A percentile compares a stretch with the other conserved stretches of the same genome.
phyloP scores from a whole-genome alignment of 208 protist species.

The Leptomonas pyrrhocoris region DNA sequence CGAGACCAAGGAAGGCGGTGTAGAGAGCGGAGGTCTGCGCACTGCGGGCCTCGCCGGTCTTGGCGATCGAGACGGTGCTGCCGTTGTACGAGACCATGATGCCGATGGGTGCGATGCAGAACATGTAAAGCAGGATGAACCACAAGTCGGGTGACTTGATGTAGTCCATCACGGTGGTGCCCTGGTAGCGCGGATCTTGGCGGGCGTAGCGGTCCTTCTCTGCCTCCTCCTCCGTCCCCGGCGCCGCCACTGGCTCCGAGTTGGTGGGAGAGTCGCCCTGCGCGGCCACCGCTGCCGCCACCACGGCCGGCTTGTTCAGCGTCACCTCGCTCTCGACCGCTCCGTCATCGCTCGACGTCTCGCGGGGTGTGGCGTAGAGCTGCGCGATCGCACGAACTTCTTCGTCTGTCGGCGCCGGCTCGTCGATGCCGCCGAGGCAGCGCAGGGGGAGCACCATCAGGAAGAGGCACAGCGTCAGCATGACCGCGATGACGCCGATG shows the following conservation, averaged over 20 bases:
- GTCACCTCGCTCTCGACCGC: too few relatives aligned
- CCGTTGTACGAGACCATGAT: conserved; percentile 70
- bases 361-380: too few relatives aligned
- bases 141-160: conserved; percentile 47
- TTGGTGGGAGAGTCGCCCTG: too few relatives aligned
- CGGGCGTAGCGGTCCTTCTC: conserved; percentile 14
- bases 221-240: conserved; percentile 1
- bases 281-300: conserved; percentile 43
- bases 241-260: background rate
- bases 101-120: conserved; percentile 51
- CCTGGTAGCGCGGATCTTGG: conserved; percentile 63
- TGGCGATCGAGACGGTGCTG: conserved; percentile 62
- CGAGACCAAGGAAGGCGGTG: conserved; percentile 72
- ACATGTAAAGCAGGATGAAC: conserved; percentile 58
- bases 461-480: conserved; percentile 44
- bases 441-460: conserved; percentile 52
- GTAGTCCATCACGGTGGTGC: conserved; percentile 44
- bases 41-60: conserved; percentile 42
- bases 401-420: conserved; percentile 31
- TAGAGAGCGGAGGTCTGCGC: conserved; percentile 48
- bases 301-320: conserved; percentile 51
- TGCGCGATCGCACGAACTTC: too few relatives aligned
- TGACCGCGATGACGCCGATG: conserved; percentile 44
- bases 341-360: too few relatives aligned
- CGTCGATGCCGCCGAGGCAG: conserved; percentile 56